Conservation (phyloP, 148 eudicot genomes). For the Dianthus caryophyllus region DNA sequence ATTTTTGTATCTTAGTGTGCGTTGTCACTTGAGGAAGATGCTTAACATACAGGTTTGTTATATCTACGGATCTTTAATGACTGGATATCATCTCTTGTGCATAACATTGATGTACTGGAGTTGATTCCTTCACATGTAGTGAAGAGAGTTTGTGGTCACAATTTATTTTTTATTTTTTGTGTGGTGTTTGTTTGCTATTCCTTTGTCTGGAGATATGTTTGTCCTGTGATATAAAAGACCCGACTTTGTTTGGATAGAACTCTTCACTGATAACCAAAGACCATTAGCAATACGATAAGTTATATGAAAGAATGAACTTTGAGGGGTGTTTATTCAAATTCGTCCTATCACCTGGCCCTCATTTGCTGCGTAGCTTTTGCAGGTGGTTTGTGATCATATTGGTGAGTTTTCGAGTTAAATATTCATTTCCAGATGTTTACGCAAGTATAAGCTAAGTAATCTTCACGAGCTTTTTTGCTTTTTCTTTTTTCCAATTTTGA, state of each 20-base stretch:
- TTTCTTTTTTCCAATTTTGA: not conserved
- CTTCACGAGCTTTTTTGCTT: not conserved
- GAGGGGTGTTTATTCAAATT: not conserved
- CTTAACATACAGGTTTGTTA: not conserved
- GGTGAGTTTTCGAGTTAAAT: slow-evolving; percentile 53
- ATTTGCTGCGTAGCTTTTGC: slow-evolving; percentile 34
- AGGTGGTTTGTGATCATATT: slow-evolving; percentile 96
- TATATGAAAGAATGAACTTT: slow-evolving; percentile 10
- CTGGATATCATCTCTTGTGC: slow-evolving; percentile 32
- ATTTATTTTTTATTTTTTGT: not conserved
- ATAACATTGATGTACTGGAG: slow-evolving; percentile 94
- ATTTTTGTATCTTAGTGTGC: not conserved
- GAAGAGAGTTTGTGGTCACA: slow-evolving; percentile 42
- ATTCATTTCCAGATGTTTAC: slow-evolving; percentile 10
- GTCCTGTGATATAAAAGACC: not conserved
- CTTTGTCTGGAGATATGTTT: too few species aligned
- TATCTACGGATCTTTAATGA: slow-evolving; percentile 2
- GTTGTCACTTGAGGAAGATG: slow-evolving; percentile 5
- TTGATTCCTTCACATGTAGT: slow-evolving; percentile 88
- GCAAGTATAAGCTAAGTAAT: slow-evolving; percentile 12
- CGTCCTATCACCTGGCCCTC: slow-evolving; percentile 13
- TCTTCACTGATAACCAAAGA: not conserved
- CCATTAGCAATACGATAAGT: slow-evolving; percentile 1
- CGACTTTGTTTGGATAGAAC: not conserved
- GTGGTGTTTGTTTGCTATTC: too few species aligned